phyloP scores from a whole-genome alignment of 495 filamentous ascomycete species.

The Daldinia bambusicola region DNA sequence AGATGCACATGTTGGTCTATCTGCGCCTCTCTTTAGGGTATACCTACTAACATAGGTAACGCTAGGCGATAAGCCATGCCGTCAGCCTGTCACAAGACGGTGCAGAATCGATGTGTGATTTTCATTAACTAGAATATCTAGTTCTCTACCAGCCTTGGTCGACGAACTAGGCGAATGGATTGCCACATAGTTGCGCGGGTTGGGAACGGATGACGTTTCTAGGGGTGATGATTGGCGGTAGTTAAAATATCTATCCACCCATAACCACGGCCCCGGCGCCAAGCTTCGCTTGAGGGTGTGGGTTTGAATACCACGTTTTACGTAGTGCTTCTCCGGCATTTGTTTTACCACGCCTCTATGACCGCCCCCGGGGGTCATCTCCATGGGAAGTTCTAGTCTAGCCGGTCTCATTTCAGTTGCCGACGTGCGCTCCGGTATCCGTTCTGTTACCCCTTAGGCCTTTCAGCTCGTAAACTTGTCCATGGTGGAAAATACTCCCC shows the following conservation, averaged over 20 bases:
- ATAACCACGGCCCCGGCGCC: constrained; percentile 42
- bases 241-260: constrained; percentile 33
- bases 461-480: constrained; percentile 28
- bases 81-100: not conserved
- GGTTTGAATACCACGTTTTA: constrained; percentile 43
- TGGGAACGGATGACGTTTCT: constrained; percentile 34
- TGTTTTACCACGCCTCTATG: constrained; percentile 30
- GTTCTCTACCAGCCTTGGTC: constrained; percentile 1
- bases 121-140: constrained; percentile 13
- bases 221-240: constrained; percentile 31
- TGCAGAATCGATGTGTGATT: constrained; percentile 11
- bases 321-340: constrained; percentile 41
- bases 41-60: constrained; percentile 1
- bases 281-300: constrained; percentile 34
- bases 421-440: constrained; percentile 23
- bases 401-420: constrained; percentile 43
- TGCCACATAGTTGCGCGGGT: constrained; percentile 22
- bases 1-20: constrained; percentile 14
- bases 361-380: constrained; percentile 29
- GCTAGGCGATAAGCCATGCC: not conserved
- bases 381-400: constrained; percentile 1
- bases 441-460: constrained; percentile 6
- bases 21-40: not conserved
- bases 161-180: constrained; percentile 44
- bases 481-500: constrained; percentile 30